Evolutionary conservation across 371 early-diverging fungal genomes (phyloP).

Genomic region (Mortierella sp.): DNA sequence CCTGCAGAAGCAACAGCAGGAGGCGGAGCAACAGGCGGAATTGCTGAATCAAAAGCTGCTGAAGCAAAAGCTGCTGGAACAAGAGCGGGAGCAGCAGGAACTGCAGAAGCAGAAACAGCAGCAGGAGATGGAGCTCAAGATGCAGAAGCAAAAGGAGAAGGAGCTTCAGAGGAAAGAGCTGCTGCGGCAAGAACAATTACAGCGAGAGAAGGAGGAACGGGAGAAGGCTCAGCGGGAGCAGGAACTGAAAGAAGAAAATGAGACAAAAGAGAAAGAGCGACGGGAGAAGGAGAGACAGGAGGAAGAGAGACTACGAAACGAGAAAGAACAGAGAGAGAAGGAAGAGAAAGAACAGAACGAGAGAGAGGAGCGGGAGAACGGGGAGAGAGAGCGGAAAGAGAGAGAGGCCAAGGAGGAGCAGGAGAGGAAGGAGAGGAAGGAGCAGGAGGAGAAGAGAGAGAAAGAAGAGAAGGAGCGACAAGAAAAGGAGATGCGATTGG

Average conservation of each 20-base stretch:
- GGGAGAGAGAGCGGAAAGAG: slow-evolving; percentile 18
- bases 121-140: slow-evolving; percentile 20
- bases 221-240: slow-evolving; percentile 21
- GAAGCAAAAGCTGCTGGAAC: slow-evolving; percentile 27
- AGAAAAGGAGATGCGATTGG: slow-evolving; percentile 29
- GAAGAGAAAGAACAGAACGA: slow-evolving; percentile 29
- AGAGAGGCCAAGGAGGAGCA: slow-evolving; percentile 12
- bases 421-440: slow-evolving; percentile 7
- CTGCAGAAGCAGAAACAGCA: slow-evolving; percentile 32
- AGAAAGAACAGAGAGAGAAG: slow-evolving; percentile 40
- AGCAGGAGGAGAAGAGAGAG: slow-evolving; percentile 10
- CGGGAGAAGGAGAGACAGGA: slow-evolving; percentile 20
- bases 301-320: slow-evolving; percentile 34
- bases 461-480: slow-evolving; percentile 16
- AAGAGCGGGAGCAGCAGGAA: slow-evolving; percentile 31
- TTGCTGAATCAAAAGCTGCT: slow-evolving; percentile 22
- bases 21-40: slow-evolving; percentile 34
- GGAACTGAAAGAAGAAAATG: slow-evolving; percentile 18
- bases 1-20: slow-evolving; percentile 41
- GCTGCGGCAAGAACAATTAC: slow-evolving; percentile 43
- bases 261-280: slow-evolving; percentile 25
- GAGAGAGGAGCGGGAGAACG: slow-evolving; percentile 14
- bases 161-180: slow-evolving; percentile 51
- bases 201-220: slow-evolving; percentile 47
- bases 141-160: slow-evolving; percentile 37